Base-by-base conservation (phyloP, 75 land plant species). In the Chamaecyparis obtusa region DNA sequence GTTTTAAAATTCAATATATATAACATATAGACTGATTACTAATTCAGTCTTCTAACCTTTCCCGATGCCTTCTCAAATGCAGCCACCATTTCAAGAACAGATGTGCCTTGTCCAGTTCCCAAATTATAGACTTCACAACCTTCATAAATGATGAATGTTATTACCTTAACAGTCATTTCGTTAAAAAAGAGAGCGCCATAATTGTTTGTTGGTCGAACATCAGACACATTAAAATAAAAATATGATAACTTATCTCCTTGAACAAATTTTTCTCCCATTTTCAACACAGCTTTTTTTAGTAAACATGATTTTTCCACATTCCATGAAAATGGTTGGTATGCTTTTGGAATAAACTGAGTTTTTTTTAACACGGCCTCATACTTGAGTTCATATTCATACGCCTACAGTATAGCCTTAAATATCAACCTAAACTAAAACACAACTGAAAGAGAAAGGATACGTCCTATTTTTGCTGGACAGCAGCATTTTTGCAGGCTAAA, bases 51-150 rank as follows among this genome's bases (percentile, higher is more conserved):
- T 46, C 37, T 27, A 87, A 96, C 97, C 97, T 96, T 94, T 85
- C 98, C 98, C 85, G 94, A 96, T 41, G 94, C 98, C 75, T 93
- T 93, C 89, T 96, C 97, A 89, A 96, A 96, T 35, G 98, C 97
- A 48, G 94, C 90, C 48, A 96, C 97, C 95, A 96, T 96, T 87
- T 96, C 97, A 85, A 96, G 88, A 0, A 96, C 98, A 19, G 97
- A 92, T 10, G 97, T 95, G 9, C 98, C 98, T 86, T 87, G 90
- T 37, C 98, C 97, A 17, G 98, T 96, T 55, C 98, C 98, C 86
- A 96, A 87, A 87, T 96, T 96, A 88, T 95, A 96, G 3, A 91
- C 94, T 77, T 90, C 94, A 90, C 98, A 96, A 43, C 95, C 98
- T 96, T 90, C 60, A 91, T 32, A 72, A 37, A 85, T 4, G 24